phyloP scores from a whole-genome alignment of 2,329 filamentous ascomycete genomes.

The Sarocladium oryzae region DNA sequence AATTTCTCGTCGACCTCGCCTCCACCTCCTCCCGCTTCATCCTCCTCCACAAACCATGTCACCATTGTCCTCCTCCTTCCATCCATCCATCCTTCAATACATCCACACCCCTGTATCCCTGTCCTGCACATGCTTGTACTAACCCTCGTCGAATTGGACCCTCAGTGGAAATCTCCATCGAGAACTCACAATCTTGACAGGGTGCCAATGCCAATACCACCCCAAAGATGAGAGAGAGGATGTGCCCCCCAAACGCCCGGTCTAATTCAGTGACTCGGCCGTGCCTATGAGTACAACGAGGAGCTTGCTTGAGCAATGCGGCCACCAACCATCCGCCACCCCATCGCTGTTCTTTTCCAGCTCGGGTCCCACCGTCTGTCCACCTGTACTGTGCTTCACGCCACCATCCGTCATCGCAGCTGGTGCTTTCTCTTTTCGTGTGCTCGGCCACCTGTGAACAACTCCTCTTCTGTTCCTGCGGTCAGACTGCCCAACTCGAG shows the following conservation, averaged over 20 bases:
- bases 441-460: not conserved
- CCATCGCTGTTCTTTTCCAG: not conserved
- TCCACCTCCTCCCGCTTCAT: not conserved
- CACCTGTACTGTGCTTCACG: not conserved
- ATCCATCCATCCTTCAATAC: slow-evolving; percentile 4
- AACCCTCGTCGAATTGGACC: not conserved
- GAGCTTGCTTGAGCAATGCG: not conserved
- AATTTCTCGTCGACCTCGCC: not conserved
- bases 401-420: not conserved
- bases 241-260: not conserved
- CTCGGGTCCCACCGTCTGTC: not conserved
- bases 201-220: slow-evolving; percentile 4
- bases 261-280: not conserved
- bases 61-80: too few species aligned
- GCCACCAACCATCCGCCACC: not conserved
- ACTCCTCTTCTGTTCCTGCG: not conserved
- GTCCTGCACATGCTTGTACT: not conserved
- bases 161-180: not conserved
- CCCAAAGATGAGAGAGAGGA: not conserved
- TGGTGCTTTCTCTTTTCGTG: not conserved
- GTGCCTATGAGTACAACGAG: not conserved
- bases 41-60: not conserved
- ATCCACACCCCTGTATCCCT: slow-evolving; percentile 1
- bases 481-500: not conserved
- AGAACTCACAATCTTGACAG: not conserved